Base-by-base conservation (phyloP, 2,329 filamentous ascomycete genomes). In the Talaromyces sp. region DNA sequence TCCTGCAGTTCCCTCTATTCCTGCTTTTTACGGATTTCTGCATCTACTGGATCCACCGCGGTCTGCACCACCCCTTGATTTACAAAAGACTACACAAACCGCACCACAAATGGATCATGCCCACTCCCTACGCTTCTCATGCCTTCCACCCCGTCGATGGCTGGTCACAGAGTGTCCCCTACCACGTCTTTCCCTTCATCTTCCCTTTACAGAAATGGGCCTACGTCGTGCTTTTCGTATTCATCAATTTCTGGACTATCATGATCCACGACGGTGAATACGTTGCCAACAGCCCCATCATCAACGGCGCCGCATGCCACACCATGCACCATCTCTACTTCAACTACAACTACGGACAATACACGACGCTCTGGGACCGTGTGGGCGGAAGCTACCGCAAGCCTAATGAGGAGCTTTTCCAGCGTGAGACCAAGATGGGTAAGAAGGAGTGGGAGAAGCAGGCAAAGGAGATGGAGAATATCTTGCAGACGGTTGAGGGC, bases 21-120 rank as follows among this genome's bases (percentile, higher is more conserved):
- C 83, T 96, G 74, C 76, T 89, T 74, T 96, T 96, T 77, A 96
- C 93, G 81, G 93, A 97, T 80, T 90, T 90, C 78, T 88, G 85
- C 81, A 93, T 97, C 81, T 96, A 97, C 84, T 92, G 90, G 85
- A 94, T 96, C 73, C 93, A 96, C 82, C 90, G 93, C 65, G 90
- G 87, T 65, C 85, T 96, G 67, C 93, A 97, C 80, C 89, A 93
- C 79, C 91, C 91, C 17, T 74, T 80, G 56, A 76, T 95, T 71
- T 98, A 98, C 86, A 96, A 93, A 83, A 83, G 84, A 70, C 85
- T 97, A 59, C 94, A 98, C 86, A 98, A 98, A 87, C 90, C 93
- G 70, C 94, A 98, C 81, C 94, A 98, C 88, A 97, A 97, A 83
- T 98, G 94, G 94, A 97, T 98, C 80, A 96, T 97, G 92, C 94